Base-by-base conservation (phyloP, 208 protist genomes). In the Trypanosomatidae sp. region DNA sequence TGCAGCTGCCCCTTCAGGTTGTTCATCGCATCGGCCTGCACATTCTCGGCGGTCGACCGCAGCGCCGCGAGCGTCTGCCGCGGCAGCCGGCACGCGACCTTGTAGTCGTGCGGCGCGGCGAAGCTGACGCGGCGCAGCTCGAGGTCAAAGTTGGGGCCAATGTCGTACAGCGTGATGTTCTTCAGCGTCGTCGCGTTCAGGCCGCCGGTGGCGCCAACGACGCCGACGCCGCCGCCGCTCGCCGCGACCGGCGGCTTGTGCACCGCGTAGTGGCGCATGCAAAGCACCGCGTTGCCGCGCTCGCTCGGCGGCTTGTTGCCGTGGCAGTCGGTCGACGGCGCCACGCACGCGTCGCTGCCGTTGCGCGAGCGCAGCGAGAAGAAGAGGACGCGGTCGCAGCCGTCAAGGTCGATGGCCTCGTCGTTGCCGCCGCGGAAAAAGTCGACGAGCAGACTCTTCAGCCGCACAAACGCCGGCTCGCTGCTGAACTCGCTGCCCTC, bases 91-190 rank as follows among this genome's bases (percentile, higher is more conserved):
- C 71, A 85, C 4, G 78, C 77, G 11, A 68, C 41, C 63, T 83
- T 86, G 59, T 91, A 94, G 53, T 82, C 78, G 24, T 72, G 63
- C 11, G 72, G 66, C 8, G 71, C 76, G 0, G 85, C 85, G 26
- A 90, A 89, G 37, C 60, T 64, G 7, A 69, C 61, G 16, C 85
- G 69, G 5, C 85, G 77, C 0, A 94, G 35, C 42, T 76, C 46
- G 42, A 94, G 68, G 55, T 90, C 75, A 56, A 85, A 87, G 61
- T 86, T 88, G 15, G 84, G 84, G 1, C 84, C 84, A 53, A 89
- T 74, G 35, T 92, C 77, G 30, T 73, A 53, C 1, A 92, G 58
- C 55, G 66, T 50, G 3, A 88, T 38, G 52, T 85, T 80, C 26
- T 66, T 66, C 13, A 75, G 61, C 5, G 51, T 61, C 35, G 49